These are phyloP conservation scores for Pythium insidiosum DNA, from an alignment of 352 stramenopile species.

Conservation along the genomic window DNA sequence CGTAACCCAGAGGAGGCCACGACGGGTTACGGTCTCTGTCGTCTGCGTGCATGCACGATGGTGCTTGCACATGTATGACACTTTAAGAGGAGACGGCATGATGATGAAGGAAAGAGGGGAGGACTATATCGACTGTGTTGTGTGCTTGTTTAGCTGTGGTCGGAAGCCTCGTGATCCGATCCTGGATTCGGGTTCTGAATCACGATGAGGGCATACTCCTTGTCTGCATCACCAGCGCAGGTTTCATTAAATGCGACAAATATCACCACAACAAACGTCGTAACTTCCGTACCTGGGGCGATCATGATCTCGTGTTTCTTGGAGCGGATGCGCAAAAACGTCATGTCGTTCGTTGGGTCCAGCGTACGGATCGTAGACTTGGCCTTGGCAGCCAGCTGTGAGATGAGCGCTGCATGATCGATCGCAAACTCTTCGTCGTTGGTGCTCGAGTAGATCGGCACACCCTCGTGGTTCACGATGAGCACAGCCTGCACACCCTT, in stretches of 20 bases:
- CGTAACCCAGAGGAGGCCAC: too few relatives aligned
- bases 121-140: too few relatives aligned
- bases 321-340: slow-evolving; percentile 90
- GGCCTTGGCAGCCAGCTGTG: slow-evolving; percentile 86
- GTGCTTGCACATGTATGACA: too few relatives aligned
- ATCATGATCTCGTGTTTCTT: slow-evolving; percentile 95
- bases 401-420: slow-evolving; percentile 83
- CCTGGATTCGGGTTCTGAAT: slow-evolving; percentile 86
- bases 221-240: too few relatives aligned
- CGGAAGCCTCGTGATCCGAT: slow-evolving; percentile 20
- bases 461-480: slow-evolving; percentile 91
- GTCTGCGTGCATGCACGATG: too few relatives aligned
- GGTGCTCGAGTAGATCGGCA: slow-evolving; percentile 89
- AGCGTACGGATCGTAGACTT: slow-evolving; percentile 88
- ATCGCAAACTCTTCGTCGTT: slow-evolving; percentile 85
- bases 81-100: too few relatives aligned
- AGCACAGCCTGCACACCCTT: slow-evolving; percentile 90
- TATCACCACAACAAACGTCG: too few relatives aligned
- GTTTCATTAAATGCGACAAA: too few relatives aligned
- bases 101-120: too few relatives aligned
- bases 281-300: too few relatives aligned
- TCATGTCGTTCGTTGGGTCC: slow-evolving; percentile 90
- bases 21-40: too few relatives aligned
- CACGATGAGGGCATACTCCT: slow-evolving; percentile 92
- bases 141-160: too few relatives aligned